Evolutionary conservation across 495 filamentous ascomycete species (phyloP).

Genomic region (Neurospora discreta): DNA sequence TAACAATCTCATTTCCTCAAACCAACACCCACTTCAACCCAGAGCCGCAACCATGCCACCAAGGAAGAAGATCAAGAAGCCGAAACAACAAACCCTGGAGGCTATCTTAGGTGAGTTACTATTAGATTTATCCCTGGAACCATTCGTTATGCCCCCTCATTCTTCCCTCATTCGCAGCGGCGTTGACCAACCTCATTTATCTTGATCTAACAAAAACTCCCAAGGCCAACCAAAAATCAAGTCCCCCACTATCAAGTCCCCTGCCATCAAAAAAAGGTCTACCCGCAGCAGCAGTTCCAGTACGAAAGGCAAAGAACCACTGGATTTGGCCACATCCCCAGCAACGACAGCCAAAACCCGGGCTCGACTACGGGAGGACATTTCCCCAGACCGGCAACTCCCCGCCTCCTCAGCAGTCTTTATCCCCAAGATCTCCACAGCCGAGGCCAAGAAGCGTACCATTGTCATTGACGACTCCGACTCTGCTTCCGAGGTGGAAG

Average conservation of each 20-base stretch:
- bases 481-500: neutral
- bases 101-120: slow-evolving; percentile 7
- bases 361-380: neutral
- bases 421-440: neutral
- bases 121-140: neutral
- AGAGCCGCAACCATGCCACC: neutral
- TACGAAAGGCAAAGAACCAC: neutral
- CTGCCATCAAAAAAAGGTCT: neutral
- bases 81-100: slow-evolving; percentile 17
- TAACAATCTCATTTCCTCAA: neutral
- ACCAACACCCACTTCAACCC: neutral
- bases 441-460: neutral
- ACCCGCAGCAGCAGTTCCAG: neutral
- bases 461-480: neutral
- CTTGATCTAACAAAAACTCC: neutral
- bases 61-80: neutral
- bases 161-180: neutral
- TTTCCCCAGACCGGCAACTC: neutral
- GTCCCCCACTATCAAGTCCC: neutral
- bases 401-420: neutral
- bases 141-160: neutral
- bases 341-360: neutral
- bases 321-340: neutral
- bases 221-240: neutral
- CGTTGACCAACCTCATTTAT: neutral